A percentile compares a stretch with the other conserved stretches of the same genome.
Evolutionary conservation across 768 basidiomycete genomes (phyloP).

Genomic region (Tulasnella sp.): DNA sequence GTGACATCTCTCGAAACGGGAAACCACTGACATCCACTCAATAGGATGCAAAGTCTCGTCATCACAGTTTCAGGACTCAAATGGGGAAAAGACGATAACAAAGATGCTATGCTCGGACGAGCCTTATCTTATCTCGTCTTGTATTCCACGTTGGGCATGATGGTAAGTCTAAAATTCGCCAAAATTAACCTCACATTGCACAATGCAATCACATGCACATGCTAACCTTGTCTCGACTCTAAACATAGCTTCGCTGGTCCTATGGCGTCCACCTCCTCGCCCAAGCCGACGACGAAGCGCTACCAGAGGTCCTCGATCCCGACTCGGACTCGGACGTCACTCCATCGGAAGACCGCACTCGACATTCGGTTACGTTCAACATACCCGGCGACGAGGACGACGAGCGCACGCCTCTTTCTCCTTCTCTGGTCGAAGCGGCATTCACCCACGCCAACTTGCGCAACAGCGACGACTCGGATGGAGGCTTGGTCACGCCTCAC

Average conservation of each 20-base stretch:
- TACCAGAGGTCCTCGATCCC: slow-evolving; percentile 13
- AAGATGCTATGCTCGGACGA: slow-evolving; percentile 84
- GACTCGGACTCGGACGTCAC: slow-evolving; percentile 15
- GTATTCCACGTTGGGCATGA: slow-evolving; percentile 93
- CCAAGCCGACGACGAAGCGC: slow-evolving; percentile 50
- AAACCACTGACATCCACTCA: neutral
- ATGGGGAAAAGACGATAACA: slow-evolving; percentile 73
- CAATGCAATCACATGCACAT: neutral
- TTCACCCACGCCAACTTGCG: neutral
- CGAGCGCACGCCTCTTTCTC: neutral
- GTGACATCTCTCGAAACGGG: neutral
- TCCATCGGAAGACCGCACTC: slow-evolving; percentile 6
- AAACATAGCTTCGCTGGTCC: slow-evolving; percentile 74
- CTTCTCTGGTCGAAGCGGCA: neutral
- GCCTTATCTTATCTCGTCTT: slow-evolving; percentile 84
- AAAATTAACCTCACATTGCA: neutral
- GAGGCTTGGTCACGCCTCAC: neutral
- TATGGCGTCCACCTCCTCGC: slow-evolving; percentile 80
- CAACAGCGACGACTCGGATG: neutral
- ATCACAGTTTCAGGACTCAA: slow-evolving; percentile 72
- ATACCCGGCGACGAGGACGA: slow-evolving; percentile 12
- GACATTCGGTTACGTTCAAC: slow-evolving; percentile 9
- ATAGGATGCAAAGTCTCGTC: slow-evolving; percentile 72
- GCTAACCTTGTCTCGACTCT: neutral
- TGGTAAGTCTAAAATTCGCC: slow-evolving; percentile 43